Evolutionary conservation across 2,329 filamentous ascomycete species (phyloP).

Genomic region (Microdochium bolleyi): DNA sequence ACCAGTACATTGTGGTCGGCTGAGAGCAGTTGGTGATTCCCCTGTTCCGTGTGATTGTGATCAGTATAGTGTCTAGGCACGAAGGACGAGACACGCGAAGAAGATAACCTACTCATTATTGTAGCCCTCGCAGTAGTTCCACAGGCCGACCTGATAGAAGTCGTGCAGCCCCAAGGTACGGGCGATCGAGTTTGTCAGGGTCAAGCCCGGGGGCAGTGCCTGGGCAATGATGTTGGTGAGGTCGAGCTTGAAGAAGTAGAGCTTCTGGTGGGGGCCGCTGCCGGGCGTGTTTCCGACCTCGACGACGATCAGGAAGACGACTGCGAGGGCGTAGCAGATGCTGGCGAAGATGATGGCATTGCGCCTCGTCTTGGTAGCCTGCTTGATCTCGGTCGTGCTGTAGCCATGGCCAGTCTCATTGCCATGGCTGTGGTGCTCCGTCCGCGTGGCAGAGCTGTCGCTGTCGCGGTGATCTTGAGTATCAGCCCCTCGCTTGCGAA

Average conservation of each 20-base stretch:
- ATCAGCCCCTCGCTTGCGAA: conserved; percentile 19
- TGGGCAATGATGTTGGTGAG: conserved; percentile 73
- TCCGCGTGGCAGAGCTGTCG: conserved; percentile 7
- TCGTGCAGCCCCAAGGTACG: conserved; percentile 82
- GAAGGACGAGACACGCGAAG: conserved; percentile 27
- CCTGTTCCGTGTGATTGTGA: conserved; percentile 19
- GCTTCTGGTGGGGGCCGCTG: conserved; percentile 53
- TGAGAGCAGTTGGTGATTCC: conserved; percentile 71
- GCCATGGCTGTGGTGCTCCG: conserved; percentile 4
- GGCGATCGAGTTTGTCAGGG: conserved; percentile 78
- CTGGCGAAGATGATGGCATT: conserved; percentile 58
- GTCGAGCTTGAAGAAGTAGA: conserved; percentile 81
- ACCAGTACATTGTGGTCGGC: conserved; percentile 72
- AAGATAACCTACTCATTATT: conserved; percentile 49
- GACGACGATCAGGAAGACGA: conserved; percentile 73
- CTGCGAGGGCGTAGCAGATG: conserved; percentile 63
- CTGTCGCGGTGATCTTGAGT: conserved; percentile 7
- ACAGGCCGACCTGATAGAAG: conserved; percentile 88
- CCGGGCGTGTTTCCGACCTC: conserved; percentile 67
- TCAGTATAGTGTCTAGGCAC: not conserved
- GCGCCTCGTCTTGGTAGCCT: conserved; percentile 43
- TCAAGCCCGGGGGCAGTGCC: conserved; percentile 58
- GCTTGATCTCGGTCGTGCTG: conserved; percentile 26
- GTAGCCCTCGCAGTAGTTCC: conserved; percentile 89
- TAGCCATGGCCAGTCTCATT: conserved; percentile 1